Conservation (phyloP, 2,329 filamentous ascomycete genomes). For the Pseudogymnoascus sp. region DNA sequence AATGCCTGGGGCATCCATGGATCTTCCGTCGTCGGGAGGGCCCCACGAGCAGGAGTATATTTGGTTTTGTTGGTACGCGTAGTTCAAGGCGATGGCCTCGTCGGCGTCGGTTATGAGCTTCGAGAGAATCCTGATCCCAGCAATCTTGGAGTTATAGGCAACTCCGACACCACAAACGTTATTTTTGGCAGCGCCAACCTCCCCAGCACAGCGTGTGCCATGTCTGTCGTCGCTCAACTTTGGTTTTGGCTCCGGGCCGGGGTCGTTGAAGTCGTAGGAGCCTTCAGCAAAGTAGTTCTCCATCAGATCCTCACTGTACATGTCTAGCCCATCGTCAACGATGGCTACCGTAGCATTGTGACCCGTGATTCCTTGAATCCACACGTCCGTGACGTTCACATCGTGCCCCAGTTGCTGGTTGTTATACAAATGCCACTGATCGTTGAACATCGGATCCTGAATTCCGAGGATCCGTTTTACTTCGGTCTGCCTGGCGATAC, state of each 20-base stretch:
- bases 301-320: constrained; percentile 87
- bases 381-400: constrained; percentile 91
- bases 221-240: constrained; percentile 79
- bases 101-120: constrained; percentile 87
- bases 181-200: constrained; percentile 87
- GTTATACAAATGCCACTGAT: constrained; percentile 96
- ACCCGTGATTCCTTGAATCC: constrained; percentile 85
- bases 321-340: constrained; percentile 91
- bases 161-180: constrained; percentile 93
- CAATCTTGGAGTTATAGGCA: constrained; percentile 83
- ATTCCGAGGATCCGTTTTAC: constrained; percentile 66
- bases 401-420: constrained; percentile 74
- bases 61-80: constrained; percentile 81
- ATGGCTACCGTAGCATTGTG: constrained; percentile 85
- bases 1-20: constrained; percentile 89
- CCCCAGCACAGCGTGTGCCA: constrained; percentile 89
- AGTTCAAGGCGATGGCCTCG: constrained; percentile 88
- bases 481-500: constrained; percentile 49
- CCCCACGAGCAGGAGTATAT: constrained; percentile 99
- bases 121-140: constrained; percentile 86
- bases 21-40: constrained; percentile 82
- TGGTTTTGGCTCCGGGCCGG: constrained; percentile 68
- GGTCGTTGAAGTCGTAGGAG: constrained; percentile 94
- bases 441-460: constrained; percentile 78
- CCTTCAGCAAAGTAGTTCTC: constrained; percentile 90